Base-by-base conservation (phyloP, 2,329 filamentous ascomycete genomes). In the Penicillium sp. region DNA sequence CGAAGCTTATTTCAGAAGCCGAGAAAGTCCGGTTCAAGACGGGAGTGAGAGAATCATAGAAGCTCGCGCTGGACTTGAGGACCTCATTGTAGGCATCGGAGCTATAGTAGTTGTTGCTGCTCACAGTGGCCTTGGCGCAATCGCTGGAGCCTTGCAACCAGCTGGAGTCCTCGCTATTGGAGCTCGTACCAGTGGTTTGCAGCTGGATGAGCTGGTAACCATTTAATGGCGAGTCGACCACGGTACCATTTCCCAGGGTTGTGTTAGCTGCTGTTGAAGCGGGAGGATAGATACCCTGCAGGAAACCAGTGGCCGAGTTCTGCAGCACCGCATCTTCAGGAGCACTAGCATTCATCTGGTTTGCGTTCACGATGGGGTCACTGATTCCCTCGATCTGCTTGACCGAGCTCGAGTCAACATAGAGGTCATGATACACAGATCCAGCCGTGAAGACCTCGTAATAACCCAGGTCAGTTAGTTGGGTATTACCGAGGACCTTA, bases 121-220 rank as follows among this genome's bases (percentile, higher is more conserved):
- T 86, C 52, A 79, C 71, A 46, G 78, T 77, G 21, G 84, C 83
- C 59, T 82, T 81, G 16, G 76, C 76, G 71, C 85, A 87, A 60
- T 78, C 79, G 49, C 77, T 82, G 6, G 82, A 76, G 57, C 81
- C 80, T 67, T 87, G 84, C 31, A 88, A 71, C 85, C 85, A 87
- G 52, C 77, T 77, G 7, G 75, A 74, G 66, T 84, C 78, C 69
- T 84, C 83, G 54, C 80, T 82, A 54, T 87, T 87, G 78, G 85
- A 71, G 72, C 85, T 85, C 2, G 79, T 81, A 3, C 79, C 72
- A 27, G 89, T 80, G 3, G 84, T 78, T 57, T 87, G 83, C 54
- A 97, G 80, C 19, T 90, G 90, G 64, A 96, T 88, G 59, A 95
- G 84, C 75, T 97, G 93, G 72, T 92, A 96, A 26, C 92, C 92